phyloP scores from a whole-genome alignment of 306 rosid genomes.

The Casuarina cunninghamiana region DNA sequence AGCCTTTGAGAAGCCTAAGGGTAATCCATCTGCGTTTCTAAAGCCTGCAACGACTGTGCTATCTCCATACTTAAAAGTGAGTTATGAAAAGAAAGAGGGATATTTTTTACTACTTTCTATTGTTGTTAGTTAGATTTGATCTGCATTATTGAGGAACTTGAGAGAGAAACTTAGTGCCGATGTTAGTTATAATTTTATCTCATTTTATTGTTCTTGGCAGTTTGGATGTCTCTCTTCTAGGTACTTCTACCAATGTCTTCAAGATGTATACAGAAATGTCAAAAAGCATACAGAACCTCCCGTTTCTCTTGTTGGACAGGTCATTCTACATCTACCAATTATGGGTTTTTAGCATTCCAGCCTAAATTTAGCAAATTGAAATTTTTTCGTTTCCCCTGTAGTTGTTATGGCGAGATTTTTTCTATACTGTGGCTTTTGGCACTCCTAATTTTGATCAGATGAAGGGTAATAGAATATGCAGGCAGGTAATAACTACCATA shows the following conservation, averaged over 20 bases:
- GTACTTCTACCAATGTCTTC: slow-evolving; percentile 78
- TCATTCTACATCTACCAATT: slow-evolving; percentile 30
- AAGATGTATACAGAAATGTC: slow-evolving; percentile 57
- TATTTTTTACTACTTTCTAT: slow-evolving; percentile 11
- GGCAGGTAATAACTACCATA: slow-evolving; percentile 56
- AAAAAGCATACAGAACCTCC: slow-evolving; percentile 78
- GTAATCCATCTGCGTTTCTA: slow-evolving; percentile 81
- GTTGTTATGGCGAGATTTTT: slow-evolving; percentile 94
- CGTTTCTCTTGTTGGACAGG: slow-evolving; percentile 94
- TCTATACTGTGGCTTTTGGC: slow-evolving; percentile 88
- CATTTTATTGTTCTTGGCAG: slow-evolving; percentile 49
- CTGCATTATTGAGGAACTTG: neutral
- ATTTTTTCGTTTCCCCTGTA: slow-evolving; percentile 25
- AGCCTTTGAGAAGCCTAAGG: slow-evolving; percentile 90
- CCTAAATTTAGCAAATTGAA: slow-evolving; percentile 33
- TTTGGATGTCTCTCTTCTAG: slow-evolving; percentile 95
- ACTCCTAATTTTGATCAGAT: slow-evolving; percentile 88
- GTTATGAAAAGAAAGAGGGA: slow-evolving; percentile 29
- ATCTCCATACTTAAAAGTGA: slow-evolving; percentile 92
- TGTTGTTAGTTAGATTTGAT: slow-evolving; percentile 6
- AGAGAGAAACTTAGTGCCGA: neutral
- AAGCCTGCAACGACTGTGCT: slow-evolving; percentile 85
- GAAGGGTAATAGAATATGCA: slow-evolving; percentile 82
- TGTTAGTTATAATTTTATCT: neutral
- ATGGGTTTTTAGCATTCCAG: slow-evolving; percentile 8